A percentile compares a stretch with the other conserved stretches of the same genome.
phyloP scores from a whole-genome alignment of 1,139 yeast genomes.

The Saccharomyces uvarum region DNA sequence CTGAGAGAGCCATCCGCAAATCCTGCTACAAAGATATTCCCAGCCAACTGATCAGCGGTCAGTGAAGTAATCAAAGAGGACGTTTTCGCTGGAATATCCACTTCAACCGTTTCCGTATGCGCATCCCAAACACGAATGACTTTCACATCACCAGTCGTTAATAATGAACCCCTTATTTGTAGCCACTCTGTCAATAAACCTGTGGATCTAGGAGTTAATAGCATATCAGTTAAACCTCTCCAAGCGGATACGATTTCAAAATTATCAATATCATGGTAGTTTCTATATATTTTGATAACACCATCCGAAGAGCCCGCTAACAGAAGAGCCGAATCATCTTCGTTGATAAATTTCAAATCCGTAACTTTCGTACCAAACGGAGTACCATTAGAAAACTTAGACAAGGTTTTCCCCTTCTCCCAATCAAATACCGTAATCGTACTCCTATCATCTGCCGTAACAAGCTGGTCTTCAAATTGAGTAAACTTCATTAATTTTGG shows the following conservation, averaged over 20 bases:
- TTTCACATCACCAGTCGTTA: conserved; percentile 93
- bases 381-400: conserved; percentile 73
- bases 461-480: conserved; percentile 81
- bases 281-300: conserved; percentile 74
- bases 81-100: conserved; percentile 86
- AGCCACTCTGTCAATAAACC: conserved; percentile 95
- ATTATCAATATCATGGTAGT: conserved; percentile 51
- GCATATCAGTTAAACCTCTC: conserved; percentile 84
- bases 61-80: conserved; percentile 82
- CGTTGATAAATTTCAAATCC: conserved; percentile 78
- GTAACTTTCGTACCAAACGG: conserved; percentile 86
- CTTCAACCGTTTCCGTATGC: conserved; percentile 77
- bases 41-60: conserved; percentile 93
- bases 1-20: conserved; percentile 88
- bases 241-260: conserved; percentile 76
- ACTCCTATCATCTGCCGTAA: conserved; percentile 79
- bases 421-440: conserved; percentile 86
- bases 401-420: conserved; percentile 50
- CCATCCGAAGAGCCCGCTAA: conserved; percentile 93
- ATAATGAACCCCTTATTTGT: conserved; percentile 82
- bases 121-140: conserved; percentile 95
- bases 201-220: conserved; percentile 71
- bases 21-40: conserved; percentile 86
- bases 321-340: conserved; percentile 80
- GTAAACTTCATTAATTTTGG: conserved; percentile 75